Percentiles rank a stretch among this genome's conserved stretches.
These are phyloP conservation scores for Hypoxylon sp. DNA, from an alignment of 2,329 filamentous ascomycete species.

Conservation along the genomic window DNA sequence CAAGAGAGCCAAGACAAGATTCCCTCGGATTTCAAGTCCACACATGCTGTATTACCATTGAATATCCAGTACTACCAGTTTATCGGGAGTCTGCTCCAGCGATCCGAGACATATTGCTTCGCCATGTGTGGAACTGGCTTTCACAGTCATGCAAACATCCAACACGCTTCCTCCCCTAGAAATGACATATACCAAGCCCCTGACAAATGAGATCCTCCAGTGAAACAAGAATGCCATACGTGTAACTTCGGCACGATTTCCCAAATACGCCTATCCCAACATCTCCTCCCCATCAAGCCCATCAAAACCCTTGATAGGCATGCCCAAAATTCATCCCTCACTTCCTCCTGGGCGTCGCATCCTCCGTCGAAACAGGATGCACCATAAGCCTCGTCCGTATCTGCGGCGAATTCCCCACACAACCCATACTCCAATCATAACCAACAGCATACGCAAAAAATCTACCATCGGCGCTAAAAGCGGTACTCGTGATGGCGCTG, in stretches of 20 bases:
- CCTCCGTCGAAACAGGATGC: slow-evolving; percentile 47
- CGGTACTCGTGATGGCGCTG: slow-evolving; percentile 72
- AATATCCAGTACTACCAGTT: neutral
- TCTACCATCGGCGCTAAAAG: slow-evolving; percentile 73
- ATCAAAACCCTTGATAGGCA: neutral
- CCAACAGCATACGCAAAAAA: slow-evolving; percentile 73
- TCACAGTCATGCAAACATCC: neutral
- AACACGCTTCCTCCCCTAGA: slow-evolving; percentile 2
- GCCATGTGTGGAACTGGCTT: neutral
- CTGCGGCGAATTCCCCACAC: slow-evolving; percentile 52
- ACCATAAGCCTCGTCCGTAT: slow-evolving; percentile 51
- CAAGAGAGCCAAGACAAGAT: too few relatives aligned
- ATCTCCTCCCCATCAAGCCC: neutral
- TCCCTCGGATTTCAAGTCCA: neutral
- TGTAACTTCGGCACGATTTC: slow-evolving; percentile 16
- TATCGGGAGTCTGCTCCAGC: neutral
- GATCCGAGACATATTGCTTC: neutral
- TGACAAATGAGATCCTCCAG: slow-evolving; percentile 42
- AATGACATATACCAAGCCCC: slow-evolving; percentile 37
- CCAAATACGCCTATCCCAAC: neutral
- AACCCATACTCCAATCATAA: slow-evolving; percentile 82
- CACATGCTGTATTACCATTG: slow-evolving; percentile 5
- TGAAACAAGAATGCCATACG: slow-evolving; percentile 39
- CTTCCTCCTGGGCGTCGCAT: slow-evolving; percentile 37
- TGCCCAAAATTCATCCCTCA: neutral